These are phyloP conservation scores for Dichotomopilus funicola DNA, from an alignment of 2,329 filamentous ascomycete genomes.

Conservation along the genomic window DNA sequence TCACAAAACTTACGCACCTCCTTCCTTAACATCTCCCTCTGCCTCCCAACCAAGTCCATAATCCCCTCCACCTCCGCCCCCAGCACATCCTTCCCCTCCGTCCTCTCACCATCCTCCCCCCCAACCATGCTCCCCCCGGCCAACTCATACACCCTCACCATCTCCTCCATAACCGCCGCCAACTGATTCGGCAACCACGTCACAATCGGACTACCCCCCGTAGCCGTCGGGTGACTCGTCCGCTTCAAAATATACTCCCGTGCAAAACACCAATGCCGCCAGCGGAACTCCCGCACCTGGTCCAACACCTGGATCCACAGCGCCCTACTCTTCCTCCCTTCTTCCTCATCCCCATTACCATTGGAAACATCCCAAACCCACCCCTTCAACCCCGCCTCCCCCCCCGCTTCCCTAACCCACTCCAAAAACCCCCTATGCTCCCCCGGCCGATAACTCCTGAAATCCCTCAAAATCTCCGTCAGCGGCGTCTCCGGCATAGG, in stretches of 20 bases:
- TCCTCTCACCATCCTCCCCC: conserved; percentile 26
- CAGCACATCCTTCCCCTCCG: neutral
- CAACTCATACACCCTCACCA: conserved; percentile 46
- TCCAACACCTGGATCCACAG: conserved; percentile 62
- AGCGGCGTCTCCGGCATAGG: conserved; percentile 84
- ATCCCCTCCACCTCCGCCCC: conserved; percentile 7
- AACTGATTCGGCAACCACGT: conserved; percentile 82
- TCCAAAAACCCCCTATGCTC: conserved; percentile 83
- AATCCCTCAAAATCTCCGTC: conserved; percentile 81
- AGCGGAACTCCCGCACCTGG: conserved; percentile 74
- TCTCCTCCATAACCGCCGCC: conserved; percentile 64
- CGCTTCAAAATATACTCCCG: conserved; percentile 78
- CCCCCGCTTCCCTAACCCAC: conserved; percentile 52
- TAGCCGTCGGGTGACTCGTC: conserved; percentile 69
- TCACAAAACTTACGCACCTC: conserved; percentile 27
- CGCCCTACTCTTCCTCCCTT: conserved; percentile 74
- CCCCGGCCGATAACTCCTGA: conserved; percentile 79
- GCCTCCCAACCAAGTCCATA: conserved; percentile 11
- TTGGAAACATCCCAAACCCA: conserved; percentile 66
- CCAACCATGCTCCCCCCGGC: neutral
- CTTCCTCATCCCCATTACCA: conserved; percentile 64
- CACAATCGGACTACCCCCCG: conserved; percentile 74
- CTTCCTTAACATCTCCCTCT: conserved; percentile 13
- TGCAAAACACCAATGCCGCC: conserved; percentile 81
- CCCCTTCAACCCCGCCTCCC: conserved; percentile 70